Base-by-base conservation (phyloP, 805 yeast genomes). In the Candida schatavii region DNA sequence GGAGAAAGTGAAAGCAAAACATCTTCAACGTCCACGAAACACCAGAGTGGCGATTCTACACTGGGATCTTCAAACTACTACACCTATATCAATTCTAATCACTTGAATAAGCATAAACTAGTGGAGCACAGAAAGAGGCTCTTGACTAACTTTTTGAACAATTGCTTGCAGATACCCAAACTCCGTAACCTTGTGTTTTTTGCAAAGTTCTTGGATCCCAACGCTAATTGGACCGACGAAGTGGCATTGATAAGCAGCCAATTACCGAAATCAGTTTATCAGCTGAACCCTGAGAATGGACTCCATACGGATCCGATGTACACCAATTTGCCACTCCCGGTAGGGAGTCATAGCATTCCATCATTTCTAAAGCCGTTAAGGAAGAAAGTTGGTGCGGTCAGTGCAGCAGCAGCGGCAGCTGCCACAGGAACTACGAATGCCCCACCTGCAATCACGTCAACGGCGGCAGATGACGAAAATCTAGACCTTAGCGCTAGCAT, bases 121-220 rank as follows among this genome's bases (percentile, higher is more conserved):
- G 58, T 70, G 28, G 74, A 70, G 37, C 74, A 69, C 55, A 72
- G 97, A 30, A 85, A 81, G 54, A 68, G 96, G 45, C 75, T 86
- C 74, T 74, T 90, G 35, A 72, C 85, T 0, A 81, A 78, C 18
- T 93, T 93, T 55, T 69, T 93, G 43, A 86, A 86, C 55, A 74
- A 89, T 46, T 91, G 98, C 59, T 53, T 78, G 40, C 61, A 65
- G 7, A 80, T 82, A 36, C 66, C 69, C 1, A 77, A 73, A 47
- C 72, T 93, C 18, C 64, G 80, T 30, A 71, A 72, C 20, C 77
- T 82, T 48, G 72, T 73, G 15, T 80, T 85, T 18, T 87, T 89
- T 54, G 74, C 80, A 31, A 80, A 83, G 55, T 93, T 93, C 55
- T 61, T 93, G 43, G 93, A 89, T 56, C 96, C 98, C 5, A 84